Evolutionary conservation across 768 basidiomycete species (phyloP).

Genomic region (Trametes cinnabarina): DNA sequence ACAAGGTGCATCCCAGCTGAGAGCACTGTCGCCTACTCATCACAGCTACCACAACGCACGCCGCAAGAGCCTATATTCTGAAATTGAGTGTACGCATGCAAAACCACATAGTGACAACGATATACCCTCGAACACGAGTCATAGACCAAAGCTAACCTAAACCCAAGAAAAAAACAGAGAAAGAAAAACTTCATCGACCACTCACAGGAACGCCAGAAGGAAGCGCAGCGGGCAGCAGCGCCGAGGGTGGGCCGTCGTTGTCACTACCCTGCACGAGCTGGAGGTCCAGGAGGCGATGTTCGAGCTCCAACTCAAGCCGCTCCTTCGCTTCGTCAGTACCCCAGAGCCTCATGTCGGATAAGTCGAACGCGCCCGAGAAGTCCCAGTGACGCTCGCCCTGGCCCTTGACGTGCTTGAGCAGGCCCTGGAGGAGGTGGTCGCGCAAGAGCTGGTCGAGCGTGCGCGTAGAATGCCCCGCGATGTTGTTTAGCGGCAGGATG

Average conservation of each 20-base stretch:
- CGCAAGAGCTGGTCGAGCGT: slow-evolving; percentile 34
- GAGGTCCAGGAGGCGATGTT: slow-evolving; percentile 24
- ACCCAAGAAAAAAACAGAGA: background rate
- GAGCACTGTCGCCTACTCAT: no score
- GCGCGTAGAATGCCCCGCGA: slow-evolving; percentile 28
- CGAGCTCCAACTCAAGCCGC: slow-evolving; percentile 27
- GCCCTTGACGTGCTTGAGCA: slow-evolving; percentile 36
- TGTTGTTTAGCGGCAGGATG: slow-evolving; percentile 30
- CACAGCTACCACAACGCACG: no score
- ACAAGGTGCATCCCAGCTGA: no score
- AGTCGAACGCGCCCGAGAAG: slow-evolving; percentile 15
- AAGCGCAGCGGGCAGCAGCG: no score
- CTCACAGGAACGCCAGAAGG: background rate
- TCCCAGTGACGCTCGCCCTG: slow-evolving; percentile 31
- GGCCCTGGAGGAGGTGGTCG: slow-evolving; percentile 35
- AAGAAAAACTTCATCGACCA: background rate
- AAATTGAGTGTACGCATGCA: no score
- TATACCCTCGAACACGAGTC: background rate
- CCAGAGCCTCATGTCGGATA: slow-evolving; percentile 27
- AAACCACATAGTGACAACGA: no score
- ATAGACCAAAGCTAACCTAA: background rate
- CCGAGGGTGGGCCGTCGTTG: background rate
- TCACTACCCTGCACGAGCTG: slow-evolving; percentile 14
- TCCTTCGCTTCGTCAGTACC: slow-evolving; percentile 24
- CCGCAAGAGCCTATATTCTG: no score